Conservation (phyloP, 2,329 filamentous ascomycete species). For the Calonectria pauciramosa region DNA sequence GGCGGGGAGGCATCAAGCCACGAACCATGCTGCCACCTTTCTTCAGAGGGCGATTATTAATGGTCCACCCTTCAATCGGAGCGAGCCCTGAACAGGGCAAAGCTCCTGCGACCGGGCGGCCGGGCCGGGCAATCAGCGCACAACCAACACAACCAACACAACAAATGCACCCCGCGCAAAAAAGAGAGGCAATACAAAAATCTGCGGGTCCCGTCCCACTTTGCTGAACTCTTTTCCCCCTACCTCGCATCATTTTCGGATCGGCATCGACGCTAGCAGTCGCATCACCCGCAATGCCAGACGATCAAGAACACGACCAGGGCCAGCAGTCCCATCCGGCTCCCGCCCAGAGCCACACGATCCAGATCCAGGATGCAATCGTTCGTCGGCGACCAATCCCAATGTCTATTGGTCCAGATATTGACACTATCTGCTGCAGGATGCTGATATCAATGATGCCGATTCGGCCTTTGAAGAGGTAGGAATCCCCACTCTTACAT, state of each 20-base stretch:
- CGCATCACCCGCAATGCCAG: not conserved
- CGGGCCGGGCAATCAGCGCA: not conserved
- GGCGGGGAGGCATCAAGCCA: not conserved
- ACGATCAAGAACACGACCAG: not conserved
- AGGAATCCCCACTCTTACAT: not conserved
- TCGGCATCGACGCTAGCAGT: not conserved
- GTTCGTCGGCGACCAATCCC: not conserved
- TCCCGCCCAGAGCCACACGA: not conserved
- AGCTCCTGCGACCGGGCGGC: not conserved
- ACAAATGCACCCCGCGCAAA: not conserved
- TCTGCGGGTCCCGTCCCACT: not conserved
- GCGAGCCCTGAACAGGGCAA: not conserved
- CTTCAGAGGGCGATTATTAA: not conserved
- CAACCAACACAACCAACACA: not conserved
- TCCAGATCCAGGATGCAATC: not conserved
- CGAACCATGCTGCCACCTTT: not conserved
- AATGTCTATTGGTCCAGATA: too few species aligned
- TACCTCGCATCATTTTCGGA: not conserved
- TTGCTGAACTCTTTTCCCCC: not conserved
- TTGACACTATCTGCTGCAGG: not conserved
- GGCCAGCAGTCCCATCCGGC: not conserved
- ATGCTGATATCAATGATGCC: not conserved
- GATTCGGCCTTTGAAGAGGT: constrained; percentile 3
- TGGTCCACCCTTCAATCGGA: not conserved
- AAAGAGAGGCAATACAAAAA: not conserved